phyloP scores from a whole-genome alignment of 495 filamentous ascomycete genomes.

The Penicillium paxilli region DNA sequence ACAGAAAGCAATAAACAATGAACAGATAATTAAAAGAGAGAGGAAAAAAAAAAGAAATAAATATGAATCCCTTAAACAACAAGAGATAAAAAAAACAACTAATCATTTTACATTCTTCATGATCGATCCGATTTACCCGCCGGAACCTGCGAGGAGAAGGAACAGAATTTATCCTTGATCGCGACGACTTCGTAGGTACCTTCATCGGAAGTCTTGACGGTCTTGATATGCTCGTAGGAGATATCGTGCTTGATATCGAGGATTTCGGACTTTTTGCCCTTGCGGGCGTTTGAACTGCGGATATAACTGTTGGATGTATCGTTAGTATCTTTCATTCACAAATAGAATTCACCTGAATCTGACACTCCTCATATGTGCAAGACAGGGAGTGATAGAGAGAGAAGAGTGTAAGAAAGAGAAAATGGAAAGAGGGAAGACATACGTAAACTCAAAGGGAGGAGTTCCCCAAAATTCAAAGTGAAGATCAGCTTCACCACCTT shows the following conservation, averaged over 20 bases:
- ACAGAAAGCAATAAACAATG: background rate
- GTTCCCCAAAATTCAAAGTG: slow-evolving; percentile 92
- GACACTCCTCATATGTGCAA: too few species aligned
- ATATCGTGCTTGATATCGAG: slow-evolving; percentile 87
- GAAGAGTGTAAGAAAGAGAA: slow-evolving; percentile 7
- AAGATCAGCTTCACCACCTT: slow-evolving; percentile 90
- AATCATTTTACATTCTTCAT: slow-evolving; percentile 20
- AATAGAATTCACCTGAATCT: too few species aligned
- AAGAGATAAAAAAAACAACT: slow-evolving; percentile 2
- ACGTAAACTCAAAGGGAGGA: slow-evolving; percentile 95
- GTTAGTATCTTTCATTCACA: too few species aligned
- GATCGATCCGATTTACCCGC: slow-evolving; percentile 46
- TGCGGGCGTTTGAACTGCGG: slow-evolving; percentile 76
- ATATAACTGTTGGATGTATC: too few species aligned
- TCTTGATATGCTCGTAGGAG: slow-evolving; percentile 76
- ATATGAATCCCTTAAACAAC: background rate
- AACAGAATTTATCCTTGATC: slow-evolving; percentile 89
- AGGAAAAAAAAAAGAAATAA: background rate
- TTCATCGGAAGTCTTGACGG: slow-evolving; percentile 81
- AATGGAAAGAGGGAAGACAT: slow-evolving; percentile 19
- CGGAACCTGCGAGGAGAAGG: slow-evolving; percentile 67
- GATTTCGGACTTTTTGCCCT: slow-evolving; percentile 73
- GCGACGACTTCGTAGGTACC: slow-evolving; percentile 95
- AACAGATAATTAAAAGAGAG: slow-evolving; percentile 1
- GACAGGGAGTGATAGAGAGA: too few species aligned